Base-by-base conservation (phyloP, 345 rosid genomes). In the Barbarea vulgaris region DNA sequence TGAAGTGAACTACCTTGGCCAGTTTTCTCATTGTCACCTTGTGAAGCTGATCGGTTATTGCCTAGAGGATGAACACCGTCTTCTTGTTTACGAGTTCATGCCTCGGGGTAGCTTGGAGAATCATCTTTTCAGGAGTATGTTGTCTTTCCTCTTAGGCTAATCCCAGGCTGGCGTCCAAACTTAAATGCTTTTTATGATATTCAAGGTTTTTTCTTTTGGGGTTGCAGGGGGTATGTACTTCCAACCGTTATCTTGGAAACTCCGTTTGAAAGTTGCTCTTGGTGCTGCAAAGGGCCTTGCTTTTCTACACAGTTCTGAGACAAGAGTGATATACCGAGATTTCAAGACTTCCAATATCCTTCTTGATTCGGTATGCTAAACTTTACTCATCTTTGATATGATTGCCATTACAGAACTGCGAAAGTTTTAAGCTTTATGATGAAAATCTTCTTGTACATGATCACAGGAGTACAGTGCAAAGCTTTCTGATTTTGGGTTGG, bases 211-310 rank as follows among this genome's bases (percentile, higher is more conserved):
- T 36, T 42, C 67, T 14, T 36, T 42, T 66, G 21, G 13, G 21
- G 47, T 65, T 19, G 15, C 75, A 64, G 69, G 78, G 24, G 73
- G 73, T 6, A 30, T 72, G 11, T 78, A 72, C 63, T 73, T 52
- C 44, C 75, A 69, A 70, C 70, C 80, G 19, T 69, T 73, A 63
- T 54, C 73, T 64, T 73, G 75, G 77, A 71, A 46, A 48, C 72
- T 77, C 9, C 54, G 99, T 77, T 87, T 95, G 75, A 90, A 90
- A 86, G 90, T 95, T 58, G 96, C 97, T 33, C 89, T 90, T 12
- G 97, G 93, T 37, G 99, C 99, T 9, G 99, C 99, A 50, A 92
- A 92, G 72, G 99, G 99, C 34, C 87, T 95, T 78, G 96, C 97
- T 66, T 92, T 95, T 80, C 96, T 95, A 67, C 99, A 95, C 48